phyloP scores from a whole-genome alignment of 352 stramenopile species.

The Pythium scleroteichum region DNA sequence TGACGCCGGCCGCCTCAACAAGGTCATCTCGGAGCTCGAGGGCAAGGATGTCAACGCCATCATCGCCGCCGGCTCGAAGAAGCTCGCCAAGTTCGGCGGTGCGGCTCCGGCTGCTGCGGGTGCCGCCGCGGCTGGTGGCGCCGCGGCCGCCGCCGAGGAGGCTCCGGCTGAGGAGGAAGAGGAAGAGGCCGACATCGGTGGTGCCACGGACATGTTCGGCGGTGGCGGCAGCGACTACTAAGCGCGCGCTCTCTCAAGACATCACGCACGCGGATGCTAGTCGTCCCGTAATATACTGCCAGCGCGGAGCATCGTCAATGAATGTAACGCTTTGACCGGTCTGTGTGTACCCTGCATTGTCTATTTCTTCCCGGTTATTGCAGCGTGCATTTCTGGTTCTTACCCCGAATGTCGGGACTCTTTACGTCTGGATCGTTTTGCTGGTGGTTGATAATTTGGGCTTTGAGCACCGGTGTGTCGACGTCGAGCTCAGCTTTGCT shows the following conservation, averaged over 20 bases:
- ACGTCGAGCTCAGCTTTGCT: slow-evolving; percentile 85
- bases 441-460: slow-evolving; percentile 92
- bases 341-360: slow-evolving; percentile 5
- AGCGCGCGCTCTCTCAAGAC: slow-evolving; percentile 25
- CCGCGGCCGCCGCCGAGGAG: slow-evolving; percentile 56
- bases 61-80: slow-evolving; percentile 77
- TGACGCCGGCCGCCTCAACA: slow-evolving; percentile 66
- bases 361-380: slow-evolving; percentile 25
- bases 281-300: slow-evolving; percentile 24
- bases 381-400: slow-evolving; percentile 53
- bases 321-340: slow-evolving; percentile 82
- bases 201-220: slow-evolving; percentile 90
- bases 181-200: slow-evolving; percentile 81
- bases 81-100: slow-evolving; percentile 83
- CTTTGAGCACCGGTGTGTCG: slow-evolving; percentile 84
- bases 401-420: slow-evolving; percentile 58
- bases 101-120: slow-evolving; percentile 52
- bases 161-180: slow-evolving; percentile 59
- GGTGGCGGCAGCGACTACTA: slow-evolving; percentile 82
- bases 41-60: slow-evolving; percentile 85
- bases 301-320: slow-evolving; percentile 29
- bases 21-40: slow-evolving; percentile 80
- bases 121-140: slow-evolving; percentile 48
- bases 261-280: slow-evolving; percentile 7
- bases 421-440: slow-evolving; percentile 90